These are phyloP conservation scores for Lignosus rhinocerotis DNA, from an alignment of 1,284 basidiomycete species.

Conservation along the genomic window DNA sequence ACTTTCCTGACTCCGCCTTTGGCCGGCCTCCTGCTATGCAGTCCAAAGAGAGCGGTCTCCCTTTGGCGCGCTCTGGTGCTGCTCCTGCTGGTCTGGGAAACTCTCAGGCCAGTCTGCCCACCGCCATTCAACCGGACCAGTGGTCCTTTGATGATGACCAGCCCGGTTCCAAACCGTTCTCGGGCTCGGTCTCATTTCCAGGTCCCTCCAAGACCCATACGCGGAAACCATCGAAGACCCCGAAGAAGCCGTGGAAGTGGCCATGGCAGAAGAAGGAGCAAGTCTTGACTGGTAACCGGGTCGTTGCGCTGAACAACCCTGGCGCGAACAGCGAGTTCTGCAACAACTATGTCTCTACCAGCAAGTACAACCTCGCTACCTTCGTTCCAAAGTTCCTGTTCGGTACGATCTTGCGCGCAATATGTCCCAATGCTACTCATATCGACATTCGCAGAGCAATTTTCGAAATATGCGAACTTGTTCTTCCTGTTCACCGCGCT, in stretches of 20 bases:
- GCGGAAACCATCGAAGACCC: constrained; percentile 24
- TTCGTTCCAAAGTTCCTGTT: constrained; percentile 94
- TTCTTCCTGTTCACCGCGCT: constrained; percentile 99
- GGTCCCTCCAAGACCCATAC: constrained; percentile 24
- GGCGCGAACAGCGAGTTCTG: constrained; percentile 67
- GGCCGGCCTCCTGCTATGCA: constrained; percentile 57
- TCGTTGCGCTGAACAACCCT: constrained; percentile 74
- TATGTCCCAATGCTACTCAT: not conserved
- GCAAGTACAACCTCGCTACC: constrained; percentile 90
- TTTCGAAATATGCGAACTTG: constrained; percentile 97
- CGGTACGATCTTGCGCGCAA: constrained; percentile 51
- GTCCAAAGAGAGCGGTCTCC: constrained; percentile 70
- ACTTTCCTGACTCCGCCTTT: constrained; percentile 65
- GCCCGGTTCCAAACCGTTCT: constrained; percentile 38
- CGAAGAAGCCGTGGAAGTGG: constrained; percentile 62
- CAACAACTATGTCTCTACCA: constrained; percentile 90
- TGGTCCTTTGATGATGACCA: constrained; percentile 74
- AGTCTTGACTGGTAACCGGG: constrained; percentile 61
- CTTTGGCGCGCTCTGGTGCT: constrained; percentile 56
- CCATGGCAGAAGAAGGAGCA: constrained; percentile 76
- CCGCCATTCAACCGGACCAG: constrained; percentile 52
- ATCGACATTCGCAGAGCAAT: constrained; percentile 70
- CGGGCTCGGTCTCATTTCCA: constrained; percentile 46
- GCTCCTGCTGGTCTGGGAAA: constrained; percentile 57
- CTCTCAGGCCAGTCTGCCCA: constrained; percentile 44